These are phyloP conservation scores for Aureobasidium sp. DNA, from an alignment of 2,329 filamentous ascomycete genomes.

Conservation along the genomic window DNA sequence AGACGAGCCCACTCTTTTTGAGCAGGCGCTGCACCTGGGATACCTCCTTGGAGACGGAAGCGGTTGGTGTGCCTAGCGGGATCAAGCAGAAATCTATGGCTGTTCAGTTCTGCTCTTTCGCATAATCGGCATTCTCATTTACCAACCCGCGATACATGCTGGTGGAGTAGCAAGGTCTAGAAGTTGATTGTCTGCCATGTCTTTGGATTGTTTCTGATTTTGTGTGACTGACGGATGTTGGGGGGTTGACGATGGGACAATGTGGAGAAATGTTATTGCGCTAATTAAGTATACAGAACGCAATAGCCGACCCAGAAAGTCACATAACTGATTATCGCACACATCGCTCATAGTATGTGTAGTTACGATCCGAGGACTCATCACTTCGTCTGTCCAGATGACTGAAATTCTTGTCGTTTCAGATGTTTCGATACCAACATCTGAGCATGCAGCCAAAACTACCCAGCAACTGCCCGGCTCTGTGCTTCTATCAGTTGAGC, in stretches of 20 bases:
- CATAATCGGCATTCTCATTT: too few relatives aligned
- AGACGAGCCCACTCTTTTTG: conserved; percentile 68
- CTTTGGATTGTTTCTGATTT: not conserved
- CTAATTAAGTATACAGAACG: too few relatives aligned
- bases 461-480: not conserved
- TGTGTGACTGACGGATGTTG: not conserved
- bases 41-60: conserved; percentile 56
- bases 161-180: conserved; percentile 50
- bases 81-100: conserved; percentile 74
- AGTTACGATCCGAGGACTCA: too few relatives aligned
- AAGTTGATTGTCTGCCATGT: conserved; percentile 1
- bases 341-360: too few relatives aligned
- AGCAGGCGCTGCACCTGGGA: conserved; percentile 82
- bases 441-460: not conserved
- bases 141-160: conserved; percentile 56
- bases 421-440: not conserved
- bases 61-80: conserved; percentile 54
- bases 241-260: too few relatives aligned
- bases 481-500: not conserved
- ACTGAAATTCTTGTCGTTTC: too few relatives aligned
- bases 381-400: too few relatives aligned
- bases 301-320: too few relatives aligned
- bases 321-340: too few relatives aligned
- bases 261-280: not conserved
- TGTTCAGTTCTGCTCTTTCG: not conserved